Percentiles rank a stretch among this genome's conserved stretches.
These are phyloP conservation scores for Cercospora sp. DNA, from an alignment of 2,329 filamentous ascomycete genomes.

Conservation along the genomic window DNA sequence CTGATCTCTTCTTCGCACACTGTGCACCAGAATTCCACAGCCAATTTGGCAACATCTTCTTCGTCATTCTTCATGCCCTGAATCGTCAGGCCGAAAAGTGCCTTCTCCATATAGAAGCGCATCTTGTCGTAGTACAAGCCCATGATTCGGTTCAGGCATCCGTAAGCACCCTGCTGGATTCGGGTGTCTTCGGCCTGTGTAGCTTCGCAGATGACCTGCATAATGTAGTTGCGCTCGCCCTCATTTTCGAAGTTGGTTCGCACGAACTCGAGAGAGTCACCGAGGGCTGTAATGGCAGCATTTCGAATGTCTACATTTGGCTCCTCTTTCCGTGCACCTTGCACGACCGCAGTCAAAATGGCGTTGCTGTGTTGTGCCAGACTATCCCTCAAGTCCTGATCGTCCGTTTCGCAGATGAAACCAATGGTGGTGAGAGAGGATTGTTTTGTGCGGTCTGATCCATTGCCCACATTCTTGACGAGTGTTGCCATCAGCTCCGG, in stretches of 20 bases:
- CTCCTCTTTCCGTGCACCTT: constrained; percentile 96
- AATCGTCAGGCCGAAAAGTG: constrained; percentile 93
- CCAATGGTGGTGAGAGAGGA: constrained; percentile 93
- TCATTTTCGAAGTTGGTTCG: constrained; percentile 99
- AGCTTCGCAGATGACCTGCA: constrained; percentile 99
- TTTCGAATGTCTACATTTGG: constrained; percentile 84
- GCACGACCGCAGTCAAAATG: constrained; percentile 95
- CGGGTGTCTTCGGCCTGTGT: constrained; percentile 88
- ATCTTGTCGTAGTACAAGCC: constrained; percentile 98
- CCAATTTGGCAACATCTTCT: constrained; percentile 96
- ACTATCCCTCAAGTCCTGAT: constrained; percentile 77
- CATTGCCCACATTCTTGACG: constrained; percentile 89
- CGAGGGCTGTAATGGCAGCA: constrained; percentile 88
- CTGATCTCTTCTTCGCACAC: constrained; percentile 98
- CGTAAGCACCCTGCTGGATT: constrained; percentile 94
- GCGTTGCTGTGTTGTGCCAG: constrained; percentile 89
- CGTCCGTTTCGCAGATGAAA: constrained; percentile 96
- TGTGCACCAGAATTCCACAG: constrained; percentile 99
- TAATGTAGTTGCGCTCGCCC: constrained; percentile 99
- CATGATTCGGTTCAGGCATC: constrained; percentile 98
- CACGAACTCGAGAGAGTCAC: constrained; percentile 96
- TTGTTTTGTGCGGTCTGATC: constrained; percentile 86
- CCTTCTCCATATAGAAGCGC: constrained; percentile 99
- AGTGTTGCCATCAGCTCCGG: constrained; percentile 82
- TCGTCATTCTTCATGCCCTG: constrained; percentile 98